Evolutionary conservation across 768 basidiomycete species (phyloP), one percentile per base, ranked within the genome.

Genomic region (Tylopilus cervinicoccineus): DNA sequence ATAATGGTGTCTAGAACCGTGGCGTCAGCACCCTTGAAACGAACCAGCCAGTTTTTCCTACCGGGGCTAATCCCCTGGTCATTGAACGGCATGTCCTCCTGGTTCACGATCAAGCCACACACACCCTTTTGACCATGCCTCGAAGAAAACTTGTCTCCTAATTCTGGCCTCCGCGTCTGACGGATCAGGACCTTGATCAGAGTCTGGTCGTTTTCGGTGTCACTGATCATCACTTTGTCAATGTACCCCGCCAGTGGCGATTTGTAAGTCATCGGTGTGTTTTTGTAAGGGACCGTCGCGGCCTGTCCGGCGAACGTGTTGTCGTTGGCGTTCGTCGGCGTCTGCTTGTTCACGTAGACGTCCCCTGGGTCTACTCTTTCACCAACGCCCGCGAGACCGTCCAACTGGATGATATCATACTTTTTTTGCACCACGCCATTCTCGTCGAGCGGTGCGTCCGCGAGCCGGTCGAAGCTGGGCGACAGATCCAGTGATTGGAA

Each of bases 121-220:
- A 99, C 96, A 49, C 96, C 96, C 70, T 99, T 99, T 71, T 99
- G 96, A 38, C 96, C 96, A 63, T 99, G 96, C 55, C 96, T 74
- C 3, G 91, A 93, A 33, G 94, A 97, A 68, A 99, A 99, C 71
- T 99, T 99, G 74, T 99, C 96, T 2, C 96, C 96, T 38, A 98
- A 74, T 62, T 99, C 96, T 38, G 96, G 96, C 46, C 92, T 77
- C 65, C 96, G 79, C 16, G 96, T 99, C 72, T 99, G 96, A 27
- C 96, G 84, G 60, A 97, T 92, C 60, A 98, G 76, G 34, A 98
- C 93, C 70, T 99, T 99, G 76, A 99, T 89, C 51, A 99, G 74
- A 14, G 89, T 91, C 67, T 95, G 91, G 68, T 97, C 94, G 60
- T 90, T 92, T 60, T 98, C 95, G 9, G 92, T 94, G 64, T 97